phyloP scores from a whole-genome alignment of 1,284 basidiomycete species.

The Moesziomyces globuligerus region DNA sequence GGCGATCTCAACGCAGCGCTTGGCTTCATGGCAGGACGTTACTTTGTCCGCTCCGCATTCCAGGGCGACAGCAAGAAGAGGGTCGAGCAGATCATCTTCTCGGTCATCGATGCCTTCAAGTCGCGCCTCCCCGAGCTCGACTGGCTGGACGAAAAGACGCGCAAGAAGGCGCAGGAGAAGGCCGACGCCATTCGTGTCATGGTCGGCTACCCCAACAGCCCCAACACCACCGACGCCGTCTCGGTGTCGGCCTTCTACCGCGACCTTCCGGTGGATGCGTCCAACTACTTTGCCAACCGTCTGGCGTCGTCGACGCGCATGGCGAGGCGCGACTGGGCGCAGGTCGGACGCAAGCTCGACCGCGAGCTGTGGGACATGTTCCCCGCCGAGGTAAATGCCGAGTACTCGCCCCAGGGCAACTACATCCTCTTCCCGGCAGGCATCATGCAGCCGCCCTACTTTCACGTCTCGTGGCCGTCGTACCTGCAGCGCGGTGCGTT shows the following conservation, averaged over 20 bases:
- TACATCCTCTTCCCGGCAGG: constrained; percentile 97
- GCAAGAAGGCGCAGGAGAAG: constrained; percentile 85
- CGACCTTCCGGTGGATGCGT: constrained; percentile 74
- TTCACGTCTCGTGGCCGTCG: constrained; percentile 82
- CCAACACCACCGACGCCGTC: constrained; percentile 79
- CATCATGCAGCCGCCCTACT: constrained; percentile 92
- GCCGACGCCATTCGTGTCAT: constrained; percentile 82
- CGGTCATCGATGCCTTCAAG: constrained; percentile 86
- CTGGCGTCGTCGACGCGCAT: constrained; percentile 72
- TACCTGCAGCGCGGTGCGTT: constrained; percentile 83
- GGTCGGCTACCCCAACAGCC: constrained; percentile 87
- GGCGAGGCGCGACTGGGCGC: constrained; percentile 75
- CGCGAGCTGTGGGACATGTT: constrained; percentile 87
- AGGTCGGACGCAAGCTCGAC: constrained; percentile 79
- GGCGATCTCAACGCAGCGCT: constrained; percentile 68
- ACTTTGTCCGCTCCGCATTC: constrained; percentile 88
- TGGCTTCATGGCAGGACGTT: constrained; percentile 71
- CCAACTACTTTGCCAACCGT: constrained; percentile 86
- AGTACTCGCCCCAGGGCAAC: constrained; percentile 62
- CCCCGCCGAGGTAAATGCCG: constrained; percentile 72
- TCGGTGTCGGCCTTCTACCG: constrained; percentile 81
- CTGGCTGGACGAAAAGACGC: constrained; percentile 92
- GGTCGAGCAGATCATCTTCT: constrained; percentile 85
- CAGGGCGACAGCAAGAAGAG: constrained; percentile 81
- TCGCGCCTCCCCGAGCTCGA: constrained; percentile 78